Base-by-base conservation (phyloP, 148 eudicot species). In the Gaultheria prostrata region DNA sequence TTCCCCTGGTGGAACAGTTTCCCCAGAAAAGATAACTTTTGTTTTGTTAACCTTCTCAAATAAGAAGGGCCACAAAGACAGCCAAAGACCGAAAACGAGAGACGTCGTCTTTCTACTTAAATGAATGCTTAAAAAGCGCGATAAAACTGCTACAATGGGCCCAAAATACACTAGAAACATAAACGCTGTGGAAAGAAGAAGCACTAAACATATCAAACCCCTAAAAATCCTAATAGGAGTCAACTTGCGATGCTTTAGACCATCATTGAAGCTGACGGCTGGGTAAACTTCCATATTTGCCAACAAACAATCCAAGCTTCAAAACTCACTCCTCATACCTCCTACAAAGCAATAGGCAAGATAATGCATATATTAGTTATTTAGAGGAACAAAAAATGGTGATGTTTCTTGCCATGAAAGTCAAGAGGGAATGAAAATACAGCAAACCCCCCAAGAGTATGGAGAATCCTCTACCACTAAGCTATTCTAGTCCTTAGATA, bases 31-130 rank as follows among this genome's bases (percentile, higher is more conserved):
- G 8, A 92, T 76, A 11, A 93, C 93, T 77, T 85, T 92, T 18
- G 94, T 93, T 82, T 89, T 88, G 87, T 93, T 93, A 24, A 93
- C 92, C 87, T 93, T 93, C 86, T 93, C 97, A 76, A 93, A 93
- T 72, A 93, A 85, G 86, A 87, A 92, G 63, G 97, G 97, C 97
- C 97, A 93, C 69, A 92, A 82, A 80, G 93, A 92, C 54, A 93
- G 83, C 97, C 97, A 93, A 79, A 88, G 86, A 79, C 94, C 92
- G 86, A 92, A 92, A 72, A 92, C 79, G 78, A 87, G 77, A 54
- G 90, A 89, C 24, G 84, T 82, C 11, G 46, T 85, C 89, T 88
- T 93, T 83, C 94, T 90, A 76, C 97, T 93, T 69, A 87, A 92
- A 26, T 85, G 94, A 71, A 90, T 61, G 86, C 91, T 92, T 87